Base-by-base conservation (phyloP, 257 asterid species). In the Solanum piurae region DNA sequence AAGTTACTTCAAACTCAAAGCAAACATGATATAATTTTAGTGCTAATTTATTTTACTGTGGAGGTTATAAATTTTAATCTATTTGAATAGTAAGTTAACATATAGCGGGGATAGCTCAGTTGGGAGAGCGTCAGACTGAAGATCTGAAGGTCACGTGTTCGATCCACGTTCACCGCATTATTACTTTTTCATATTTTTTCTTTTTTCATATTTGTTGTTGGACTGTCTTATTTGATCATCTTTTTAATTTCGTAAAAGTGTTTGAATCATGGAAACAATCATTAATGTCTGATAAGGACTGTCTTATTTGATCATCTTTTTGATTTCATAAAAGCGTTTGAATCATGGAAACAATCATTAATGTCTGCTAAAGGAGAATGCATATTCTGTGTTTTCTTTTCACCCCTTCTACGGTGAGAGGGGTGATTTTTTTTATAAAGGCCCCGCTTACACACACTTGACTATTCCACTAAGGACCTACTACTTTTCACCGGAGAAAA, bases 111-210 rank as follows among this genome's bases (percentile, higher is more conserved):
- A 95, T 94, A 95, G 97, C 95, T 94, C 96, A 94, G 95, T 94
- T 94, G 97, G 98, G 97, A 93, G 98, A 94, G 96, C 98, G 96
- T 93, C 96, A 94, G 95, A 94, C 98, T 95, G 95, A 90, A 93
- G 94, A 91, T 93, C 91, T 91, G 95, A 95, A 94, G 98, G 98
- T 93, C 98, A 87, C 97, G 98, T 94, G 97, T 94, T 94, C 95
- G 98, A 94, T 95, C 98, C 98, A 94, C 97, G 95, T 86, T 94
- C 98, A 94, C 96, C 94, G 97, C 97, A 94, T 13, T 13, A 1
- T 4, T 3, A 9, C 25, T 58, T 23, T 20, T 55, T 16, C 60
- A 5, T 52, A 3, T 44, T 38, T 44, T 42, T 44, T 44, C 2
- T 11, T 42, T 11, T 42, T 42, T 42, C 49, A 42, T 42, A 42